These are phyloP conservation scores for Cladophialophora immunda DNA, from an alignment of 2,329 filamentous ascomycete genomes.

Conservation along the genomic window DNA sequence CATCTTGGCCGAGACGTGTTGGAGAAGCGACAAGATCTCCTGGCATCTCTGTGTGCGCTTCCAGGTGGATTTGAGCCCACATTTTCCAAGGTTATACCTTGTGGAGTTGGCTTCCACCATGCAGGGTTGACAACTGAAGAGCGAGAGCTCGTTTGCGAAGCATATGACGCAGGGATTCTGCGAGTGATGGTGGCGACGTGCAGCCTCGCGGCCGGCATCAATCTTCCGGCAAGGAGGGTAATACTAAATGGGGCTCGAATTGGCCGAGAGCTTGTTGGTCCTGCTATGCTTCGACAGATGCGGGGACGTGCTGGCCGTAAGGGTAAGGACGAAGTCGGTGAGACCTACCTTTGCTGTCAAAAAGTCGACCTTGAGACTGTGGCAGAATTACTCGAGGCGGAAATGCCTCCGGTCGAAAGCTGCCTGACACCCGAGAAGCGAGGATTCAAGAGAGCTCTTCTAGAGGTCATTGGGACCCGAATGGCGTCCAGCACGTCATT, in stretches of 20 bases:
- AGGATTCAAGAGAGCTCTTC: slow-evolving; percentile 74
- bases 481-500: slow-evolving; percentile 72
- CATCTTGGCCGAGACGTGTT: slow-evolving; percentile 58
- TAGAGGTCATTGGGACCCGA: slow-evolving; percentile 75
- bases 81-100: slow-evolving; percentile 70
- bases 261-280: slow-evolving; percentile 78
- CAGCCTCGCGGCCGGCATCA: slow-evolving; percentile 83
- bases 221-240: slow-evolving; percentile 74
- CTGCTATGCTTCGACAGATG: slow-evolving; percentile 83
- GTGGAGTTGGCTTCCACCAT: slow-evolving; percentile 79
- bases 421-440: slow-evolving; percentile 73
- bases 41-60: slow-evolving; percentile 72
- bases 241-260: slow-evolving; percentile 79
- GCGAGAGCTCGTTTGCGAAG: slow-evolving; percentile 73
- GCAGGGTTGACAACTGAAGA: slow-evolving; percentile 73
- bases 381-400: slow-evolving; percentile 74
- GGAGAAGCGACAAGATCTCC: slow-evolving; percentile 68
- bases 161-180: slow-evolving; percentile 73
- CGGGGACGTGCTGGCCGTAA: slow-evolving; percentile 79
- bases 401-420: slow-evolving; percentile 74
- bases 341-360: slow-evolving; percentile 79
- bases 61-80: slow-evolving; percentile 71
- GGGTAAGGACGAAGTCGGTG: slow-evolving; percentile 78
- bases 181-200: slow-evolving; percentile 80
- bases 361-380: slow-evolving; percentile 74